Conservation (phyloP, 768 basidiomycete genomes). For the Boletellus ananiceps region DNA sequence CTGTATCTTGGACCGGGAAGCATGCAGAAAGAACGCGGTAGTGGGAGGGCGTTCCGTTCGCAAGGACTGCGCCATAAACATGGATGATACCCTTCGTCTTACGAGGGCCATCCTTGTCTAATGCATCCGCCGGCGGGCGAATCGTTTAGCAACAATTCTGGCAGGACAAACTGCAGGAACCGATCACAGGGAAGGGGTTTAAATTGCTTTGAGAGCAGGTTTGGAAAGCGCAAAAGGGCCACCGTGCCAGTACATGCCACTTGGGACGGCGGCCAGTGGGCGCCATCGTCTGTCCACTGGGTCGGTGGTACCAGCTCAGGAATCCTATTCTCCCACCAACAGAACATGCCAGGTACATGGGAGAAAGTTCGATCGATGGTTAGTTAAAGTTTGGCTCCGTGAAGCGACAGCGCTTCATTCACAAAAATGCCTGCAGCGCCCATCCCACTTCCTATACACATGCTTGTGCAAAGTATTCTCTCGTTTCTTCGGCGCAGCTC, state of each 20-base stretch:
- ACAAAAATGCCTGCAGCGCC: slow-evolving; percentile 80
- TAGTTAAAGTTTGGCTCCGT: slow-evolving; percentile 23
- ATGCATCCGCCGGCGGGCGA: too few relatives aligned
- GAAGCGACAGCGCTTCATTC: slow-evolving; percentile 46
- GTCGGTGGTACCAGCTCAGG: slow-evolving; percentile 30
- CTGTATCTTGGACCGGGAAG: too few relatives aligned
- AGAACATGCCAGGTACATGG: slow-evolving; percentile 33
- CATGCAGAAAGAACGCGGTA: too few relatives aligned
- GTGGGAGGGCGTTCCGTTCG: too few relatives aligned
- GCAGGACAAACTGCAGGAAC: too few relatives aligned
- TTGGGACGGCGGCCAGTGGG: slow-evolving; percentile 65
- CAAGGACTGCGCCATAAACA: too few relatives aligned
- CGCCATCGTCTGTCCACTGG: slow-evolving; percentile 64
- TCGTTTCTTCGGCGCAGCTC: slow-evolving; percentile 68
- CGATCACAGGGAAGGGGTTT: too few relatives aligned
- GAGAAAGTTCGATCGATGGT: not conserved
- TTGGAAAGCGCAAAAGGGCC: slow-evolving; percentile 42
- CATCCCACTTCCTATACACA: slow-evolving; percentile 86
- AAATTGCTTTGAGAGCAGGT: slow-evolving; percentile 10
- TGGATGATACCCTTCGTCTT: too few relatives aligned
- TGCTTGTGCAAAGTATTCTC: slow-evolving; percentile 74
- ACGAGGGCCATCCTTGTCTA: too few relatives aligned
- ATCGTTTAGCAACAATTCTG: too few relatives aligned
- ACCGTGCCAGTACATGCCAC: slow-evolving; percentile 44
- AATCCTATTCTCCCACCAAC: slow-evolving; percentile 1